Evolutionary conservation across 768 basidiomycete species (phyloP).

Genomic region (Candolleomyces efflorescens): DNA sequence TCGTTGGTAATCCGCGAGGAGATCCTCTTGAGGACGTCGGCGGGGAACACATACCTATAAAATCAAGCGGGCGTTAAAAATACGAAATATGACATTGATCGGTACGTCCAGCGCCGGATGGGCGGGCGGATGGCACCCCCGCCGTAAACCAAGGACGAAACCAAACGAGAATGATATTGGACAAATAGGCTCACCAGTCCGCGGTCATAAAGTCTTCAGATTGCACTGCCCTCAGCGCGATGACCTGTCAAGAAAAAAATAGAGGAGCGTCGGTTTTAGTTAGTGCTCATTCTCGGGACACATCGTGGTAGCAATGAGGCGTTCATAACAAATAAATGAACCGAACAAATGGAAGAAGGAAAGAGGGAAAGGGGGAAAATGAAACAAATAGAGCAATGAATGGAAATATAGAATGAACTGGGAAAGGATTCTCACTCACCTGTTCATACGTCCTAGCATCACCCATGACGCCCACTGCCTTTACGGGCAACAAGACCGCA

Average conservation of each 20-base stretch:
- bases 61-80: neutral
- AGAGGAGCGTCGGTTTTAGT: slow-evolving; percentile 2
- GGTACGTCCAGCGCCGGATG: no score
- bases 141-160: no score
- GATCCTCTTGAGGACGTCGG: slow-evolving; percentile 83
- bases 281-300: no score
- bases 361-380: neutral
- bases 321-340: neutral
- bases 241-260: slow-evolving; percentile 49
- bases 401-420: no score
- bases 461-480: slow-evolving; percentile 97
- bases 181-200: slow-evolving; percentile 67
- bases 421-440: slow-evolving; percentile 29
- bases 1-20: slow-evolving; percentile 98
- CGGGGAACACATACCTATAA: slow-evolving; percentile 92
- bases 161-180: neutral
- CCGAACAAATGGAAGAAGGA: neutral
- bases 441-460: slow-evolving; percentile 97
- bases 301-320: neutral
- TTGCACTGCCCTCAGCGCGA: slow-evolving; percentile 90
- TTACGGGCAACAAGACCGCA: slow-evolving; percentile 90
- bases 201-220: slow-evolving; percentile 99
- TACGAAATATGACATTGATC: no score
- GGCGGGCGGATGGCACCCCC: no score
- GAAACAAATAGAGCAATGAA: no score